phyloP scores from a whole-genome alignment of 257 asterid genomes.

The Capsicum pubescens region DNA sequence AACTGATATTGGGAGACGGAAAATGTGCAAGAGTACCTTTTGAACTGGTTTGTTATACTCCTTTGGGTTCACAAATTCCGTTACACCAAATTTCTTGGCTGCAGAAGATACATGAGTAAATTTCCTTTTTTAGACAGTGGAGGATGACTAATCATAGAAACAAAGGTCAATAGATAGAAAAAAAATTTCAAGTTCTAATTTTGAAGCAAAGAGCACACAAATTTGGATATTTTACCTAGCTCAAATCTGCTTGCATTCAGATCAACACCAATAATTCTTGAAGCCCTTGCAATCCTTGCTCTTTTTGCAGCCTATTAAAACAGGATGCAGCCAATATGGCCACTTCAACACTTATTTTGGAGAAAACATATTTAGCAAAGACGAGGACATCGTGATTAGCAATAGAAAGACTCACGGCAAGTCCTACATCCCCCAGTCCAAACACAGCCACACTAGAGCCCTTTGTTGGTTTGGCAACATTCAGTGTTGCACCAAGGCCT shows the following conservation, averaged over 20 bases:
- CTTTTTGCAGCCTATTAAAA: slow-evolving; percentile 78
- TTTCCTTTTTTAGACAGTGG: too few species aligned
- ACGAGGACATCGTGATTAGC: background rate
- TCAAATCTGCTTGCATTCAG: slow-evolving; percentile 57
- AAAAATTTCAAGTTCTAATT: too few species aligned
- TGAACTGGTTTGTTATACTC: slow-evolving; percentile 55
- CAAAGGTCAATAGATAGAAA: too few species aligned
- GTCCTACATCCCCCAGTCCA: slow-evolving; percentile 83
- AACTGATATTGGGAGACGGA: background rate
- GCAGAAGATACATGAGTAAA: slow-evolving; percentile 2
- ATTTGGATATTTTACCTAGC: slow-evolving; percentile 40
- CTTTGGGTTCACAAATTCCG: slow-evolving; percentile 76
- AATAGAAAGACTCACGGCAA: slow-evolving; percentile 49
- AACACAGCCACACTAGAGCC: slow-evolving; percentile 74
- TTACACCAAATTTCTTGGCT: slow-evolving; percentile 84
- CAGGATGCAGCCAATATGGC: background rate
- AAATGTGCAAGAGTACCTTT: background rate
- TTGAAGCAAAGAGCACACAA: too few species aligned
- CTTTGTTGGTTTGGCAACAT: slow-evolving; percentile 75
- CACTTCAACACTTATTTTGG: background rate
- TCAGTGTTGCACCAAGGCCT: slow-evolving; percentile 80
- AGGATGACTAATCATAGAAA: too few species aligned
- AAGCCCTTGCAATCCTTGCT: slow-evolving; percentile 81
- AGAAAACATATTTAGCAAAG: background rate
- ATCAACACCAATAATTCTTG: slow-evolving; percentile 78